phyloP scores from a whole-genome alignment of 768 basidiomycete genomes.

The Leccinum sublutescens region DNA sequence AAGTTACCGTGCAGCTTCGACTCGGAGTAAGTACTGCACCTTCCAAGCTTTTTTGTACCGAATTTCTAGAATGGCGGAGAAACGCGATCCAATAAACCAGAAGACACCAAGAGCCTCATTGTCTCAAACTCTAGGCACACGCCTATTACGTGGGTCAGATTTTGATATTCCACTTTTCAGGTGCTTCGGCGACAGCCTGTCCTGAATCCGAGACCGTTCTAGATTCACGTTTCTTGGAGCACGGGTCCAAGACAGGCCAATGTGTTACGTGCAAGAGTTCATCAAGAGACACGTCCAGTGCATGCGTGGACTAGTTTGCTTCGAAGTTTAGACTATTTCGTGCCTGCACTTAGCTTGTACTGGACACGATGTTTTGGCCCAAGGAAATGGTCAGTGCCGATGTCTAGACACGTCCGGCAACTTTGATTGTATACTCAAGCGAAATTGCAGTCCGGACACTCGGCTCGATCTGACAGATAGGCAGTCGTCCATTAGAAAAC shows the following conservation, averaged over 20 bases:
- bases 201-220: slow-evolving; percentile 80
- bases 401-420: neutral
- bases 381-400: neutral
- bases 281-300: slow-evolving; percentile 82
- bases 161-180: slow-evolving; percentile 41
- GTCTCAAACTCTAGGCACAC: slow-evolving; percentile 76
- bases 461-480: neutral
- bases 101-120: slow-evolving; percentile 78
- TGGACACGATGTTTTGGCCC: no score
- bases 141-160: neutral
- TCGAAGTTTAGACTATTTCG: slow-evolving; percentile 58
- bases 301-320: slow-evolving; percentile 81
- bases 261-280: slow-evolving; percentile 25
- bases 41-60: no score
- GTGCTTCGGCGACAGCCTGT: slow-evolving; percentile 77
- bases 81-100: slow-evolving; percentile 71
- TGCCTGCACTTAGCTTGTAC: neutral
- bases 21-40: no score
- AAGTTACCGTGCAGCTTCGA: no score
- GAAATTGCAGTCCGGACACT: neutral
- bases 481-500: neutral
- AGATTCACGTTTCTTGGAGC: no score
- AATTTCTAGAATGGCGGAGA: slow-evolving; percentile 27
- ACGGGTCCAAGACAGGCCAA: no score
- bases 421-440: neutral